Conservation (phyloP, 805 yeast species). For the Crinitomyces ghanaensis region DNA sequence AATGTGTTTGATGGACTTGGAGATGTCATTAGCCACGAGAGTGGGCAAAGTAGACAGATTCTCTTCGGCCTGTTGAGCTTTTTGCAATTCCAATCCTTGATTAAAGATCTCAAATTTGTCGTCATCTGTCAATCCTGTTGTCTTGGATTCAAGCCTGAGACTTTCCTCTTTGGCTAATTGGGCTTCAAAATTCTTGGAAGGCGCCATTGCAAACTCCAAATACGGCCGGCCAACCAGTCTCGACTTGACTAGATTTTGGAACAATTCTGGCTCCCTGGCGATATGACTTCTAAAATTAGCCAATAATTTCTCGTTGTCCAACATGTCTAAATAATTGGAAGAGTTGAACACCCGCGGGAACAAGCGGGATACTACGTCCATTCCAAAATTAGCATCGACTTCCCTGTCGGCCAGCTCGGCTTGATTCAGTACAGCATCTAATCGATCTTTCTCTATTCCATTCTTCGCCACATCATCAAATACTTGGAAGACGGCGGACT, state of each 20-base stretch:
- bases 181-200: conserved; percentile 45
- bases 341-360: conserved; percentile 81
- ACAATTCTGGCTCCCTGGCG: conserved; percentile 40
- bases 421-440: conserved; percentile 85
- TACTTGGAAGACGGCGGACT: conserved; percentile 35
- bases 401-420: conserved; percentile 73
- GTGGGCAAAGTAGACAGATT: conserved; percentile 76
- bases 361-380: conserved; percentile 58
- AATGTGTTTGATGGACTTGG: conserved; percentile 23
- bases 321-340: conserved; percentile 54
- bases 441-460: conserved; percentile 44
- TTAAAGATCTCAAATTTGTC: conserved; percentile 49
- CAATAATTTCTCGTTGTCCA: conserved; percentile 56
- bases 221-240: conserved; percentile 43
- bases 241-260: conserved; percentile 46
- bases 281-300: conserved; percentile 52
- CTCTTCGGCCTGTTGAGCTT: conserved; percentile 55
- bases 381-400: conserved; percentile 83
- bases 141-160: conserved; percentile 34
- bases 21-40: conserved; percentile 60
- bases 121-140: conserved; percentile 35
- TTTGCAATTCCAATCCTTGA: conserved; percentile 48
- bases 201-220: conserved; percentile 69
- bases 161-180: conserved; percentile 45
- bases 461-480: conserved; percentile 33